Percentiles rank a stretch among this genome's conserved stretches.
Evolutionary conservation across 345 rosid species (phyloP).

Genomic region (Excoecaria agallocha): DNA sequence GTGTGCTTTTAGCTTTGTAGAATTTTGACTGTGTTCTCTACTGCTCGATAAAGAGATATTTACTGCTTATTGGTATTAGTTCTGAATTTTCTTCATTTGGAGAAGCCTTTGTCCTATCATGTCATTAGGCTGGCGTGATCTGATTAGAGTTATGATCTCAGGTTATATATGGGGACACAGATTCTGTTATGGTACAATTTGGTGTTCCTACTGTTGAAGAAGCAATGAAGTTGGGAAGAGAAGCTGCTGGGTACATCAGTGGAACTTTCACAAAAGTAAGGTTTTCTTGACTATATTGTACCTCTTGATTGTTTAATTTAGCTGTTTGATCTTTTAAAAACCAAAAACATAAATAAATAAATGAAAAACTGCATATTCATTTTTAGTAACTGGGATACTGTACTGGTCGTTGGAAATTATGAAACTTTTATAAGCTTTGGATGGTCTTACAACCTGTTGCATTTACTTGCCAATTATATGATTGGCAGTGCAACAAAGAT

Average conservation of each 20-base stretch:
- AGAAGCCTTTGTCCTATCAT: not conserved
- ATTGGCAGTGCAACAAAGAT: not conserved
- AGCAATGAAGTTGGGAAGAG: slow-evolving; percentile 91
- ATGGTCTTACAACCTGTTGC: not conserved
- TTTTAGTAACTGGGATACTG: no score
- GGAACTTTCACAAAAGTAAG: slow-evolving; percentile 77
- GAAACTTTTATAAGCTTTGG: not conserved
- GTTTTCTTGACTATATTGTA: not conserved
- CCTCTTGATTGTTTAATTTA: no score
- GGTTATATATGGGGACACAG: slow-evolving; percentile 98
- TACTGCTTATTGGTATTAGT: not conserved
- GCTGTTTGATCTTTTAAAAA: not conserved
- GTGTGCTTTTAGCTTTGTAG: no score
- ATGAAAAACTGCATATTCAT: no score
- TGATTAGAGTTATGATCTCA: slow-evolving; percentile 24
- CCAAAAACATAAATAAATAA: not conserved
- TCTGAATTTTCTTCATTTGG: not conserved
- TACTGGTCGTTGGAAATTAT: not conserved
- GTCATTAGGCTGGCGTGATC: not conserved
- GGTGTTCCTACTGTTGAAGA: slow-evolving; percentile 72
- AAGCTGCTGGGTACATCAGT: slow-evolving; percentile 89
- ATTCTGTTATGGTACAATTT: slow-evolving; percentile 99
- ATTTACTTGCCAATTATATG: not conserved
- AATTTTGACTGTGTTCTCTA: not conserved
- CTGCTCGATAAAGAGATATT: not conserved